phyloP scores from a whole-genome alignment of 305 asterid species.

The Salvia sclarea region DNA sequence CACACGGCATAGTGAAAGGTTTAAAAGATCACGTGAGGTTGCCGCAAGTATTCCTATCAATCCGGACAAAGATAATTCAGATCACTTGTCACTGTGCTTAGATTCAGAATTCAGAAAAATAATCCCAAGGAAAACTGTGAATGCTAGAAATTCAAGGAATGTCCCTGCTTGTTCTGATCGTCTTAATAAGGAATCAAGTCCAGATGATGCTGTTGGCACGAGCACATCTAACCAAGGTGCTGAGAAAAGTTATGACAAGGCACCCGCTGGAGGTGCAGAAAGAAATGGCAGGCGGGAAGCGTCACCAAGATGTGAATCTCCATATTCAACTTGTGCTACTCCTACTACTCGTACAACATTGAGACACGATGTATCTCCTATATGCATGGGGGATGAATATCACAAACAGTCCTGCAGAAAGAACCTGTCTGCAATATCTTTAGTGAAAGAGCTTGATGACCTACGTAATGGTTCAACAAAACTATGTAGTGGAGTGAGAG shows the following conservation, averaged over 20 bases:
- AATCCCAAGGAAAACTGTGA: not conserved
- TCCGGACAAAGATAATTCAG: not conserved
- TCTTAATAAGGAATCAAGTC: constrained; percentile 24
- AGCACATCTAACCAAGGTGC: constrained; percentile 32
- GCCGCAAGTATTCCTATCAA: not conserved
- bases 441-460: constrained; percentile 56
- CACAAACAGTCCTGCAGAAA: constrained; percentile 68
- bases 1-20: constrained; percentile 35
- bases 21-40: constrained; percentile 38
- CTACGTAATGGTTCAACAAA: constrained; percentile 36
- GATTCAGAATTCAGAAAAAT: constrained; percentile 17
- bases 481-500: constrained; percentile 39
- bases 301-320: constrained; percentile 40
- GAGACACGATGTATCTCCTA: constrained; percentile 57
- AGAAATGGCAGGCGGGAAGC: constrained; percentile 40
- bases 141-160: constrained; percentile 28
- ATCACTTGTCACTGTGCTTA: constrained; percentile 14
- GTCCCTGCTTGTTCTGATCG: constrained; percentile 32
- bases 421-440: constrained; percentile 48
- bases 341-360: constrained; percentile 53
- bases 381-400: constrained; percentile 96
- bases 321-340: constrained; percentile 47
- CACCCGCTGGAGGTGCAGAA: constrained; percentile 37
- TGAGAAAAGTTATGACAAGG: constrained; percentile 35
- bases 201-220: constrained; percentile 22